Evolutionary conservation across 371 early-diverging fungal genomes (phyloP).

Genomic region (Mucor irregularis): DNA sequence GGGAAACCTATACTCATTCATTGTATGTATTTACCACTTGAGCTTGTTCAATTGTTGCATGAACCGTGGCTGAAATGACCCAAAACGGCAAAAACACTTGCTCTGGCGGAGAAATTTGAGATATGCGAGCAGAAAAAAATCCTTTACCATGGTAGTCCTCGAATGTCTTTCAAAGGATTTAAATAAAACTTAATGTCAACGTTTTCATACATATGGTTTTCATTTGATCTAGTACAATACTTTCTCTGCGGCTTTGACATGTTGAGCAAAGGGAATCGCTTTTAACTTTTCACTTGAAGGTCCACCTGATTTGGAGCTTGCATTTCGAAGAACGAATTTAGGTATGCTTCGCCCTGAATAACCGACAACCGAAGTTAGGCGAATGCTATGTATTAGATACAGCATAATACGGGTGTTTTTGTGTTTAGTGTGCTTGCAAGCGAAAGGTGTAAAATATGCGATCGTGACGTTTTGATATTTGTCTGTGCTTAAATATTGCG

Average conservation of each 20-base stretch:
- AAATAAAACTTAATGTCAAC: neutral
- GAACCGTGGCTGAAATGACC: slow-evolving; percentile 56
- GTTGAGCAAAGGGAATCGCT: slow-evolving; percentile 57
- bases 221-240: slow-evolving; percentile 13
- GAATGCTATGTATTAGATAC: too few relatives aligned
- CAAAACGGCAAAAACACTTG: slow-evolving; percentile 62
- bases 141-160: slow-evolving; percentile 59
- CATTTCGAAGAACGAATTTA: neutral
- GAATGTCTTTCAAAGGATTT: too few relatives aligned
- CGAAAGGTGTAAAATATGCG: too few relatives aligned
- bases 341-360: too few relatives aligned
- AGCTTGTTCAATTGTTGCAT: slow-evolving; percentile 53
- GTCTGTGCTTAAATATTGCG: too few relatives aligned
- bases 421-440: too few relatives aligned
- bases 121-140: slow-evolving; percentile 56
- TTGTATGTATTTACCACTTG: slow-evolving; percentile 42
- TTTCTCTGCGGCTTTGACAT: slow-evolving; percentile 57
- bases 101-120: slow-evolving; percentile 46
- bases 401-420: too few relatives aligned
- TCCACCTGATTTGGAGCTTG: slow-evolving; percentile 20
- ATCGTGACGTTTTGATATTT: too few relatives aligned
- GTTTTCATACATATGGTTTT: neutral
- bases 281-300: slow-evolving; percentile 51
- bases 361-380: too few relatives aligned
- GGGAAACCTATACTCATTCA: neutral